Evolutionary conservation across 768 basidiomycete genomes (phyloP).

Genomic region (Mycena amicta): DNA sequence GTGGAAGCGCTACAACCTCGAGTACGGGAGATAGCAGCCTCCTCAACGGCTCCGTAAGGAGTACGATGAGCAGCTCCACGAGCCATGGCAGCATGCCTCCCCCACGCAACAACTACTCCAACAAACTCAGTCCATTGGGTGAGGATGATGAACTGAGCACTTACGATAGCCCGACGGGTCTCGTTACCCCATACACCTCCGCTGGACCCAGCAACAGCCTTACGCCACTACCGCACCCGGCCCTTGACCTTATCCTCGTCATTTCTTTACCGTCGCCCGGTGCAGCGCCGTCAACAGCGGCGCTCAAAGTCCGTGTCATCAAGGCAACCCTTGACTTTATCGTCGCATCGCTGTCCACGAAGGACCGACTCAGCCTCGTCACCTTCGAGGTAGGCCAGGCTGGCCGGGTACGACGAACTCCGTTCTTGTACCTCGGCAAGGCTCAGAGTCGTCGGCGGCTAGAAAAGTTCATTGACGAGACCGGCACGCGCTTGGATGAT

Average conservation of each 20-base stretch:
- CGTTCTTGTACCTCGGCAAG: constrained; percentile 79
- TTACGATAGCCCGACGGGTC: constrained; percentile 58
- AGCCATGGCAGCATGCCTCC: constrained; percentile 60
- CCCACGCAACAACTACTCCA: constrained; percentile 37
- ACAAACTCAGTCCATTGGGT: constrained; percentile 67
- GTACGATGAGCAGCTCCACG: constrained; percentile 74
- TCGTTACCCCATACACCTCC: constrained; percentile 73
- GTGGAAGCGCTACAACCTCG: constrained; percentile 66
- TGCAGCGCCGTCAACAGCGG: constrained; percentile 74
- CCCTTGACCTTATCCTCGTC: constrained; percentile 91
- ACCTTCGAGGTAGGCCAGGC: constrained; percentile 89
- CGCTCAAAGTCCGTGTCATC: constrained; percentile 88
- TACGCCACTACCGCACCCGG: constrained; percentile 79
- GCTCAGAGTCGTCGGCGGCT: constrained; percentile 70
- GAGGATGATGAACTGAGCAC: constrained; percentile 69
- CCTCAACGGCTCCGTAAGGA: constrained; percentile 65
- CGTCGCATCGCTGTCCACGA: constrained; percentile 70
- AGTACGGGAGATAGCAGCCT: constrained; percentile 69
- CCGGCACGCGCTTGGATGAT: constrained; percentile 48
- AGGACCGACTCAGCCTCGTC: constrained; percentile 86
- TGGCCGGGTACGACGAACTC: constrained; percentile 88
- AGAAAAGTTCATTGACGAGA: constrained; percentile 76
- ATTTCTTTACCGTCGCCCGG: constrained; percentile 80
- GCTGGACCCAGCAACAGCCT: constrained; percentile 80
- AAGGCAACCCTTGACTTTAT: constrained; percentile 86